Evolutionary conservation across 73 alveolate species (phyloP).

Genomic region (Tetrahymena thermophila): DNA sequence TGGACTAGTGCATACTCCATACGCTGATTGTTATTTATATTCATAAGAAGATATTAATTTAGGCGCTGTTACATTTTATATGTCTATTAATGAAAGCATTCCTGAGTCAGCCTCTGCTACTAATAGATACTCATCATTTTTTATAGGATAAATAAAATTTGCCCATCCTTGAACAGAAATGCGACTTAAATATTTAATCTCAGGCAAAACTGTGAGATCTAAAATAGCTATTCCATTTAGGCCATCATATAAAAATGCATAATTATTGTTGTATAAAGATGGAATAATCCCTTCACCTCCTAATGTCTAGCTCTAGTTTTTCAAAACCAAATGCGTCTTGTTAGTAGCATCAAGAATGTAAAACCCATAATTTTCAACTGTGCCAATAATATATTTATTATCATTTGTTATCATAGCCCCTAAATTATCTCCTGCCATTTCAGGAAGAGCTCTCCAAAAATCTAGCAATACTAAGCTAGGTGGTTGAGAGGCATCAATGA

Average conservation of each 20-base stretch:
- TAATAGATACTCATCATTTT: not conserved
- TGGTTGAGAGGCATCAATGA: not conserved
- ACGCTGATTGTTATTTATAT: not conserved
- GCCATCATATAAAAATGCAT: not conserved
- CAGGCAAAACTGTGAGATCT: not conserved
- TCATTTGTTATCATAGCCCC: not conserved
- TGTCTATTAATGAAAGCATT: not conserved
- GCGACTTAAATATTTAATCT: not conserved
- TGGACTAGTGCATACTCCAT: not conserved
- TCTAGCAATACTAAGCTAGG: not conserved
- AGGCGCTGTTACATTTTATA: not conserved
- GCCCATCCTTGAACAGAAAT: not conserved
- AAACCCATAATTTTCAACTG: not conserved
- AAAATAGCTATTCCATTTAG: not conserved
- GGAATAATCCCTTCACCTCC: not conserved
- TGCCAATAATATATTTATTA: not conserved
- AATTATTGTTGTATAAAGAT: not conserved
- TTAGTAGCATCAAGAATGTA: not conserved
- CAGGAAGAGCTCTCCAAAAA: not conserved
- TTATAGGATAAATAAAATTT: not conserved
- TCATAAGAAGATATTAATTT: not conserved
- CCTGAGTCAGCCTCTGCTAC: not conserved
- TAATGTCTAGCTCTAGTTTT: not conserved
- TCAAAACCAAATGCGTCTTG: not conserved
- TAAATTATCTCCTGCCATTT: not conserved